phyloP scores from a whole-genome alignment of 345 rosid species.

The Ceriops decandra region DNA sequence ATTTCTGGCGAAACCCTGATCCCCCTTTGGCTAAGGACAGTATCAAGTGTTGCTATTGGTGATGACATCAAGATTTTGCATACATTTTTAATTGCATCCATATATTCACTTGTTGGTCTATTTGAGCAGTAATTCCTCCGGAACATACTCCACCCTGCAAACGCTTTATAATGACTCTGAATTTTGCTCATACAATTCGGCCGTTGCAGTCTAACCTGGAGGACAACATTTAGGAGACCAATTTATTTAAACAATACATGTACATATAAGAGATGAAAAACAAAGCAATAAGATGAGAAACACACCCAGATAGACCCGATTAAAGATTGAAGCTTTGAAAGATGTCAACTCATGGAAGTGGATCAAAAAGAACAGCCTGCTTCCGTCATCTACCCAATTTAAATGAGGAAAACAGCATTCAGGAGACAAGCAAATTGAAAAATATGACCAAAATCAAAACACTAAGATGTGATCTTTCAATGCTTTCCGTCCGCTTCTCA shows the following conservation, averaged over 20 bases:
- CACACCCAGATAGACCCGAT: neutral
- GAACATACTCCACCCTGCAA: slow-evolving; percentile 16
- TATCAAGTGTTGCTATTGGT: slow-evolving; percentile 49
- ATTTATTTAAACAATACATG: neutral
- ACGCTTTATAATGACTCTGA: slow-evolving; percentile 12
- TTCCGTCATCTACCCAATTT: too few relatives aligned
- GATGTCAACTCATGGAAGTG: too few relatives aligned
- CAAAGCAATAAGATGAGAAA: neutral
- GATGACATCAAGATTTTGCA: slow-evolving; percentile 69
- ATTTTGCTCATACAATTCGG: neutral
- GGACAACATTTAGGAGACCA: neutral
- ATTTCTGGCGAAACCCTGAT: slow-evolving; percentile 33
- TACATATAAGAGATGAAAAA: neutral
- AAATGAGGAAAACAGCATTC: too few relatives aligned
- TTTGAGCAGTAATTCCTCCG: slow-evolving; percentile 22
- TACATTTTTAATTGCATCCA: slow-evolving; percentile 34
- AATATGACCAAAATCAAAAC: too few relatives aligned
- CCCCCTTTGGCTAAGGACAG: slow-evolving; percentile 65
- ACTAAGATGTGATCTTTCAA: too few relatives aligned
- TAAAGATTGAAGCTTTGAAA: too few relatives aligned
- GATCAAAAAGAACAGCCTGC: too few relatives aligned
- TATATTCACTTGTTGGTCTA: slow-evolving; percentile 35
- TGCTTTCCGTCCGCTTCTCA: too few relatives aligned
- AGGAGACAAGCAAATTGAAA: too few relatives aligned
- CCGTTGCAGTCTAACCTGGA: neutral